A percentile compares a stretch with the other conserved stretches of the same genome.
Evolutionary conservation across 2,329 filamentous ascomycete species (phyloP).

Genomic region (Rugonectria rugulosa): DNA sequence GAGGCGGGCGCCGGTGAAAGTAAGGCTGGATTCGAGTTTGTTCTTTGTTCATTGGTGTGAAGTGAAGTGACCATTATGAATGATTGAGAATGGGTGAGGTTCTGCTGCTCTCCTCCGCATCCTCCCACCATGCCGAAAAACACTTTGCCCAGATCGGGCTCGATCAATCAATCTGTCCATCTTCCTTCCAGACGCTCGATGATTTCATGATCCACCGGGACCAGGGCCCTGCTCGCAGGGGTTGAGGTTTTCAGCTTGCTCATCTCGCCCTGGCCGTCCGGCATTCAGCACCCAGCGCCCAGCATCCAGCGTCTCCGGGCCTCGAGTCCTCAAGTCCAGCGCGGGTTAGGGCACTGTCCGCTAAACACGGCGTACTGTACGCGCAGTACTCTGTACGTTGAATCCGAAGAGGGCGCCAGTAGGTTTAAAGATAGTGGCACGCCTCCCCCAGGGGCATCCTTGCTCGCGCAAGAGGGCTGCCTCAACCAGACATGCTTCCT

Average conservation of each 20-base stretch:
- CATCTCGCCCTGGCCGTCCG: conserved; percentile 36
- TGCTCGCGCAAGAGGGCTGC: conserved; percentile 29
- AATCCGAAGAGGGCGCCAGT: conserved; percentile 12
- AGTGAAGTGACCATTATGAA: neutral
- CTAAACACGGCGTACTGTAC: too few species aligned
- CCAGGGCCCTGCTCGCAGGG: conserved; percentile 36
- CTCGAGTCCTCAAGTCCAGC: conserved; percentile 21
- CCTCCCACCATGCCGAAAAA: conserved; percentile 2
- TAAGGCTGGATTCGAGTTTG: neutral
- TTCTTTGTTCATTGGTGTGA: conserved; percentile 9
- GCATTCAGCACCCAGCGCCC: conserved; percentile 32
- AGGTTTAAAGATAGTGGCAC: conserved; percentile 33
- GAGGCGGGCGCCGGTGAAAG: conserved; percentile 2
- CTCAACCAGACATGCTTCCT: conserved; percentile 34
- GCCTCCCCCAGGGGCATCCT: conserved; percentile 36
- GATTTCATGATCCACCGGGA: conserved; percentile 39
- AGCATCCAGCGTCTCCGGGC: conserved; percentile 22
- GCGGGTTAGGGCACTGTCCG: conserved; percentile 17
- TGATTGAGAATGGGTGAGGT: conserved; percentile 1
- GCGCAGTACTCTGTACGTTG: too few species aligned
- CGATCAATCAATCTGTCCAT: conserved; percentile 33
- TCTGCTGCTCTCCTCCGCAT: conserved; percentile 8
- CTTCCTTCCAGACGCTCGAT: conserved; percentile 36
- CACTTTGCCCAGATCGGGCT: conserved; percentile 35
- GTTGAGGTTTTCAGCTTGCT: conserved; percentile 33